Evolutionary conservation across 2,329 filamentous ascomycete species (phyloP), one percentile per base, ranked within the genome.

Genomic region (Trichoderma sp.): DNA sequence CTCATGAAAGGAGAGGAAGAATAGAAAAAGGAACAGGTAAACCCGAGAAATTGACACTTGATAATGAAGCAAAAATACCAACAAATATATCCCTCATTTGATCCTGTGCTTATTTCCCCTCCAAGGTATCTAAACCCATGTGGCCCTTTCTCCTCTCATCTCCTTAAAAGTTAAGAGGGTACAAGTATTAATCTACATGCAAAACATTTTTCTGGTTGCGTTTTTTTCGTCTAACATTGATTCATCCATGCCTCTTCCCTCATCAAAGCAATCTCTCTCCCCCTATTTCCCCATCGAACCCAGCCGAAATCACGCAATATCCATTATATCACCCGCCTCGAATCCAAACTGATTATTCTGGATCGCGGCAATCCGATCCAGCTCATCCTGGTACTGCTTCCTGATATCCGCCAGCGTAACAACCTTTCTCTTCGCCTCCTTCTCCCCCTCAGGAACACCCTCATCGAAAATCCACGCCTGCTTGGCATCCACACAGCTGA

Each of bases 341-440:
- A 98, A 94, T 18, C 93, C 93, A 87, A 97, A 98, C 82, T 97
- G 92, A 75, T 97, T 95, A 81, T 94, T 94, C 84, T 97, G 92
- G 82, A 98, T 95, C 71, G 94, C 93, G 71, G 93, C 94, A 79
- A 97, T 93, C 77, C 95, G 90, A 84, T 99, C 97, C 81, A 99
- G 86, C 84, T 98, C 95, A 29, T 90, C 91, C 85, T 97, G 94
- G 83, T 98, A 99, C 82, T 96, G 93, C 83, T 93, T 94, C 81
- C 95, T 90, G 71, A 98, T 87, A 82, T 98, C 95, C 35, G 93
- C 93, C 73, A 99, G 86, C 38, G 94, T 98, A 18, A 98, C 89
- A 45, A 98, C 91, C 82, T 90, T 93, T 77, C 95, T 91, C 86
- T 93, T 93, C 16, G 84, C 79, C 50, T 72, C 9, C 50, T 78